Percentiles rank a stretch among this genome's conserved stretches.
phyloP scores from a whole-genome alignment of 352 stramenopile genomes.

The Phytophthora sansomeana region DNA sequence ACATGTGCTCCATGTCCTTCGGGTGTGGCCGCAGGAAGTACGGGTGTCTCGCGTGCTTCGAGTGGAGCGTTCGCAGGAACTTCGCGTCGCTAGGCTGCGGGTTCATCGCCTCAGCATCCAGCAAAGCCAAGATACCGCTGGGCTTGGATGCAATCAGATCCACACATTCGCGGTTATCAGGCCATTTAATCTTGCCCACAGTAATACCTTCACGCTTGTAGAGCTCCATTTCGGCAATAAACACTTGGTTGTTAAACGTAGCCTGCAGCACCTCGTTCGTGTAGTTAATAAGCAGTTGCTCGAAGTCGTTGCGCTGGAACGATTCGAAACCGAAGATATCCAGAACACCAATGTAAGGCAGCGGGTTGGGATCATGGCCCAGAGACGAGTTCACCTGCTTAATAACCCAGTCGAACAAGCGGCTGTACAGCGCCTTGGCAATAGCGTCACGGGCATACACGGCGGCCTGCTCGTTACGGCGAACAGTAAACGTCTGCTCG shows the following conservation, averaged over 20 bases:
- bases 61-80: constrained; percentile 86
- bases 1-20: constrained; percentile 91
- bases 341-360: constrained; percentile 92
- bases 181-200: constrained; percentile 91
- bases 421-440: constrained; percentile 94
- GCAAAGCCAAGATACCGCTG: constrained; percentile 78
- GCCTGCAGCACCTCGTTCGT: constrained; percentile 90
- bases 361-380: constrained; percentile 73
- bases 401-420: constrained; percentile 95
- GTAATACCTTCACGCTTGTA: constrained; percentile 93
- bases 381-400: constrained; percentile 91
- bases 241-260: constrained; percentile 92
- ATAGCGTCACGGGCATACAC: constrained; percentile 93
- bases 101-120: constrained; percentile 92
- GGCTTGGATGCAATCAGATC: constrained; percentile 88
- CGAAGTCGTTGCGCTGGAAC: constrained; percentile 92
- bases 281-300: constrained; percentile 93
- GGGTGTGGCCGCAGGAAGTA: constrained; percentile 88
- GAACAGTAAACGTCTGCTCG: constrained; percentile 85
- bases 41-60: constrained; percentile 83
- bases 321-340: constrained; percentile 94
- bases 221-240: constrained; percentile 91
- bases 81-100: constrained; percentile 91
- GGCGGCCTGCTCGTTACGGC: constrained; percentile 82
- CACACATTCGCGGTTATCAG: constrained; percentile 93